phyloP scores from a whole-genome alignment of 768 basidiomycete species.

The Boletus coccyginus region DNA sequence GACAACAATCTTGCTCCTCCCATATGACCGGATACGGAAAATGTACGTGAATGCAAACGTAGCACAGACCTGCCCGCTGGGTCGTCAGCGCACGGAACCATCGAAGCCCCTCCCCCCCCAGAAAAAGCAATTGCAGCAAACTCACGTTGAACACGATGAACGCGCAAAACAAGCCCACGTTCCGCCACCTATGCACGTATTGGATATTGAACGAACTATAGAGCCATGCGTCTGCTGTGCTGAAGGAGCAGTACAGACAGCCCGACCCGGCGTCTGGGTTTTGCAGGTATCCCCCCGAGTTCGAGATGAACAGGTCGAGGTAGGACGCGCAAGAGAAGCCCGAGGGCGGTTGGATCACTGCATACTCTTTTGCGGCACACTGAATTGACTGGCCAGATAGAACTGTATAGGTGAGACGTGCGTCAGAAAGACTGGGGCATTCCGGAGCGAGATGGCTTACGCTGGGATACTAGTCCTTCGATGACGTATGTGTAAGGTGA shows the following conservation, averaged over 20 bases:
- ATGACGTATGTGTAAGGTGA: conserved; percentile 59
- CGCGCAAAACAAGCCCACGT: conserved; percentile 45
- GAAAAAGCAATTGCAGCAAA: background rate
- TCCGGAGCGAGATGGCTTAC: conserved; percentile 34
- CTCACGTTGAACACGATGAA: conserved; percentile 45
- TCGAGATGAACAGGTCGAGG: conserved; percentile 39
- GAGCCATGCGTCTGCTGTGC: conserved; percentile 55
- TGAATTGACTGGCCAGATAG: conserved; percentile 47
- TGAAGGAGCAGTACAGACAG: conserved; percentile 55
- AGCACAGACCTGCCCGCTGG: conserved; percentile 36
- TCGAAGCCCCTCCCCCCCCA: too few relatives aligned
- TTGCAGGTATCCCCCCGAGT: conserved; percentile 46
- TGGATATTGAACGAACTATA: conserved; percentile 51
- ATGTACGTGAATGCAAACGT: conserved; percentile 55
- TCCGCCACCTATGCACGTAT: conserved; percentile 49
- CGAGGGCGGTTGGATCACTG: conserved; percentile 46
- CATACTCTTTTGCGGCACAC: conserved; percentile 64
- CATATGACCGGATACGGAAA: conserved; percentile 44
- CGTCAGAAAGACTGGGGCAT: too few relatives aligned
- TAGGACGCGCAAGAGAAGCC: conserved; percentile 49
- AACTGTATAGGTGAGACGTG: conserved; percentile 23
- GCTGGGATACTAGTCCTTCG: conserved; percentile 43
- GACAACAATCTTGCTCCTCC: conserved; percentile 3
- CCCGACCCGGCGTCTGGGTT: conserved; percentile 36
- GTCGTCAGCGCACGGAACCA: background rate